phyloP scores from a whole-genome alignment of 140 eudicot species.

The Stevia rebaudiana region DNA sequence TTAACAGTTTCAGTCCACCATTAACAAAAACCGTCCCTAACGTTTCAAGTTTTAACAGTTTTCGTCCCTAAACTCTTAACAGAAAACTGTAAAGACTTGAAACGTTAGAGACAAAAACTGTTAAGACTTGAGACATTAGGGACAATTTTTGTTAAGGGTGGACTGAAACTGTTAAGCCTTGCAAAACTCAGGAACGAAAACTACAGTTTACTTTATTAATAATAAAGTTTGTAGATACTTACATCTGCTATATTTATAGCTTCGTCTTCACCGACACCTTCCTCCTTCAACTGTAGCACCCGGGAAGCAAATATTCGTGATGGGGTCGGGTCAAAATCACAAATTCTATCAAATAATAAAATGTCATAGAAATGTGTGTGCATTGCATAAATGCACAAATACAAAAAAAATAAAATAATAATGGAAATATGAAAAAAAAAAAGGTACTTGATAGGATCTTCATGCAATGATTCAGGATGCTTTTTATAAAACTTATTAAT shows the following conservation, averaged over 20 bases:
- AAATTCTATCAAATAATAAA: slow-evolving; percentile 19
- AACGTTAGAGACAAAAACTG: no score
- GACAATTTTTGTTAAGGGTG: no score
- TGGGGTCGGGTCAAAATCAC: slow-evolving; percentile 65
- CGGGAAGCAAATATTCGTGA: slow-evolving; percentile 72
- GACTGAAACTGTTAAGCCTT: no score
- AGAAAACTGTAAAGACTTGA: no score
- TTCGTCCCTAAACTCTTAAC: no score
- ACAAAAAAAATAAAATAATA: background rate
- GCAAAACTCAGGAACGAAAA: background rate
- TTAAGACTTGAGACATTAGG: no score
- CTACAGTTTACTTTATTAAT: no score
- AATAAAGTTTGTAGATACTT: slow-evolving; percentile 21
- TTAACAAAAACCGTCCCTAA: no score
- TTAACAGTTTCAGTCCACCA: no score
- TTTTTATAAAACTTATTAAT: slow-evolving; percentile 59
- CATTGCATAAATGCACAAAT: no score
- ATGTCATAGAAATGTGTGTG: background rate
- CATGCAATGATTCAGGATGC: slow-evolving; percentile 71
- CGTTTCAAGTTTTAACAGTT: no score
- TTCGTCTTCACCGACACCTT: slow-evolving; percentile 66
- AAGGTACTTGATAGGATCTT: slow-evolving; percentile 78
- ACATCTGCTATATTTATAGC: slow-evolving; percentile 87
- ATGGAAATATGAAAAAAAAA: slow-evolving; percentile 7
- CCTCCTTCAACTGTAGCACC: slow-evolving; percentile 79